A percentile compares a stretch with the other conserved stretches of the same genome.
phyloP scores from a whole-genome alignment of 1,284 basidiomycete species.

The Tetrapyrgos nigripes region DNA sequence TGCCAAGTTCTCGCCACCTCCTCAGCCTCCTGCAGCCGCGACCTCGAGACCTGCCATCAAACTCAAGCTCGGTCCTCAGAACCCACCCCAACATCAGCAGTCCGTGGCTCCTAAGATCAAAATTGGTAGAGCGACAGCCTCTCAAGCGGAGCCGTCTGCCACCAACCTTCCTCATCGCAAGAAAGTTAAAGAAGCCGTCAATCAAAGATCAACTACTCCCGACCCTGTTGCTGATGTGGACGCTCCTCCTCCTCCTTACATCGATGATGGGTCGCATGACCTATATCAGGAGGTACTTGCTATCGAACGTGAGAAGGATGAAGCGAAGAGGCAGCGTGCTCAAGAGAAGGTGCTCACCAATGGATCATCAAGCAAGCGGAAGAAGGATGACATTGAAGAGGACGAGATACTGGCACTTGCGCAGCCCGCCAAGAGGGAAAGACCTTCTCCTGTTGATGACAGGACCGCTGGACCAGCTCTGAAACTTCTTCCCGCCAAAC shows the following conservation, averaged over 20 bases:
- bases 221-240: conserved; percentile 41
- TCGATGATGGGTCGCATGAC: conserved; percentile 80
- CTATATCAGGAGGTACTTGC: conserved; percentile 82
- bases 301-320: conserved; percentile 71
- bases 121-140: not conserved
- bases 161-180: conserved; percentile 55
- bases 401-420: conserved; percentile 67
- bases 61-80: conserved; percentile 49
- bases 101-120: not conserved
- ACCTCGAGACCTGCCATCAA: conserved; percentile 63
- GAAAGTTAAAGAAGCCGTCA: conserved; percentile 34
- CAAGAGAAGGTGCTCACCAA: conserved; percentile 35
- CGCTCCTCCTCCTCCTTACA: conserved; percentile 65
- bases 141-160: conserved; percentile 1
- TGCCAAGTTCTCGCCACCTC: conserved; percentile 36
- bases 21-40: conserved; percentile 24
- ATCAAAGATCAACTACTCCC: conserved; percentile 25
- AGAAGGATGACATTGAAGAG: conserved; percentile 58
- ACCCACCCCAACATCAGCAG: conserved; percentile 19
- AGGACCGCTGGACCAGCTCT: conserved; percentile 21
- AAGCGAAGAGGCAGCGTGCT: conserved; percentile 50
- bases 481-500: conserved; percentile 44
- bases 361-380: conserved; percentile 54
- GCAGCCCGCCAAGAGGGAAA: conserved; percentile 70
- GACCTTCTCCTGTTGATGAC: conserved; percentile 41